Evolutionary conservation across 768 basidiomycete genomes (phyloP).

Genomic region (Psilocybe sp.): DNA sequence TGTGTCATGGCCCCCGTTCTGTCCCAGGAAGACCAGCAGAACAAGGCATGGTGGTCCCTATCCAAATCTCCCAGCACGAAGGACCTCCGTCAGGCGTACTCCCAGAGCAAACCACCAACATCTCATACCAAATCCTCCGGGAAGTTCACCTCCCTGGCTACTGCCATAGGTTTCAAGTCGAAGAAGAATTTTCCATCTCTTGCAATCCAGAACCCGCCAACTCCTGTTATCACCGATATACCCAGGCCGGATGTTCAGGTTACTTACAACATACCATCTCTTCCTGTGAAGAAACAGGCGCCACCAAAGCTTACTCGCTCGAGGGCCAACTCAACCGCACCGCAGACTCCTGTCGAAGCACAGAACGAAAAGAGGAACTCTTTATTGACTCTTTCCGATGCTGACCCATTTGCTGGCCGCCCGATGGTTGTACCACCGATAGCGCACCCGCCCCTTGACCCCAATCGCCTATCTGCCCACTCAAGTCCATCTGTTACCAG

Average conservation of each 20-base stretch:
- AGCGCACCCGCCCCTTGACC: constrained; percentile 38
- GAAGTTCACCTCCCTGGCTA: constrained; percentile 51
- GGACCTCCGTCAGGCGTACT: constrained; percentile 27
- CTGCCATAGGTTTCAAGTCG: constrained; percentile 61
- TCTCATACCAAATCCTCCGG: constrained; percentile 20
- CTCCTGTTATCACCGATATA: constrained; percentile 13
- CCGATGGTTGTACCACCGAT: constrained; percentile 31
- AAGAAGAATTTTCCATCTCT: constrained; percentile 54
- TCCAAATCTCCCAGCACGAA: constrained; percentile 28
- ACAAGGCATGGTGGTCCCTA: constrained; percentile 46
- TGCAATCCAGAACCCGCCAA: constrained; percentile 49
- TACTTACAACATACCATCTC: constrained; percentile 4
- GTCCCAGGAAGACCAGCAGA: constrained; percentile 28
- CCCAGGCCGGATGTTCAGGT: constrained; percentile 18
- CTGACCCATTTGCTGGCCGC: constrained; percentile 61
- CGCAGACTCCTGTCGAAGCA: constrained; percentile 52
- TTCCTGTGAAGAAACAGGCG: constrained; percentile 34
- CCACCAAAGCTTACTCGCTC: constrained; percentile 58
- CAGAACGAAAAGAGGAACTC: constrained; percentile 43
- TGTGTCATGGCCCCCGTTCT: constrained; percentile 30
- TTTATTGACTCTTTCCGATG: constrained; percentile 58
- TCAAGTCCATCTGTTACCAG: constrained; percentile 51
- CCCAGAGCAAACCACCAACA: constrained; percentile 26
- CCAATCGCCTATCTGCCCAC: constrained; percentile 49
- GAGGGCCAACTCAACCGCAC: constrained; percentile 51